Conservation (phyloP, 2,329 filamentous ascomycete species). For the Aspergillus pseudoviridinutans region DNA sequence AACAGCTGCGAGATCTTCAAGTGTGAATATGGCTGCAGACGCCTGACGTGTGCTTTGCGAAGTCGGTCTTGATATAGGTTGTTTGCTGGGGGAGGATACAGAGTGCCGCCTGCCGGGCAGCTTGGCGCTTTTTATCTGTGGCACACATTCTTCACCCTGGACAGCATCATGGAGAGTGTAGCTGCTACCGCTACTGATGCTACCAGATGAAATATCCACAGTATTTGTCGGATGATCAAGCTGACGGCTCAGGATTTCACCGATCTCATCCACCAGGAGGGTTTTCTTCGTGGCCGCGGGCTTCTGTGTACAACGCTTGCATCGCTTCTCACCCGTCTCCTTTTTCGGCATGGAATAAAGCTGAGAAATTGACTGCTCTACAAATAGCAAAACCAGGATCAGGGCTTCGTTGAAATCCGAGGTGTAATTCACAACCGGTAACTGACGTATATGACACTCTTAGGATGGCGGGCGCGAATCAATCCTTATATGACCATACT, state of each 20-base stretch:
- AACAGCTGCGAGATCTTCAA: conserved; percentile 27
- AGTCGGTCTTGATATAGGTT: neutral
- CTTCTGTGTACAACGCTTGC: neutral
- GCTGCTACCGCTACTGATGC: neutral
- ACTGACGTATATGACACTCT: too few relatives aligned
- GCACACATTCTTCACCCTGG: neutral
- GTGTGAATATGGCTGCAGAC: neutral
- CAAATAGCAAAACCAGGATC: neutral
- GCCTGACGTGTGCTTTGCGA: neutral
- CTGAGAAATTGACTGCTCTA: neutral
- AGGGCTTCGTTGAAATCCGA: neutral
- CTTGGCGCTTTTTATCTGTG: neutral
- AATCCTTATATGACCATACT: neutral
- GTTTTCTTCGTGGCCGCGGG: neutral
- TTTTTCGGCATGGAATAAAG: neutral
- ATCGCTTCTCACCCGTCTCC: neutral
- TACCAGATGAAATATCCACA: neutral
- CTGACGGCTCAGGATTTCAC: neutral
- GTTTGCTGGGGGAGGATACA: neutral
- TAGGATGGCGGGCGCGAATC: neutral
- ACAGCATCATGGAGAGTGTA: neutral
- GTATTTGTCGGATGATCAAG: neutral
- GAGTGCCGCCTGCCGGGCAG: neutral
- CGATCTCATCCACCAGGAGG: neutral
- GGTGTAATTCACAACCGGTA: neutral